Evolutionary conservation across 306 rosid genomes (phyloP).

Genomic region (Gynostemma pentaphyllum): DNA sequence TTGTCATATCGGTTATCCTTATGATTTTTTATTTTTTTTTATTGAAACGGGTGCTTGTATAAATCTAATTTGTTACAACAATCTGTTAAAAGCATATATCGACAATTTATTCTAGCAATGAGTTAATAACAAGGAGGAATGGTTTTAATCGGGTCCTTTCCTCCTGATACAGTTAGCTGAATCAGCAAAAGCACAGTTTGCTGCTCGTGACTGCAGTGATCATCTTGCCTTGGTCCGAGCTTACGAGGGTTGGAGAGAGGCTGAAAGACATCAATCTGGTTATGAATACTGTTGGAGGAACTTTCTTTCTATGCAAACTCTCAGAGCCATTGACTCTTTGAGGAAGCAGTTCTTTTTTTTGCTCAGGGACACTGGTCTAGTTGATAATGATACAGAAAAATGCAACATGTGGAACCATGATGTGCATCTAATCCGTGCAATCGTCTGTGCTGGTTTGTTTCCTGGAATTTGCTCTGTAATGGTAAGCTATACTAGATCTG

Average conservation of each 20-base stretch:
- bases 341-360: conserved; percentile 62
- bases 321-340: conserved; percentile 83
- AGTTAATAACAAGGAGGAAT: conserved; percentile 1
- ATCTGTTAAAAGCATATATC: background rate
- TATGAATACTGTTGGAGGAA: conserved; percentile 91
- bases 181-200: conserved; percentile 33
- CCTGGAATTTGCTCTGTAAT: conserved; percentile 92
- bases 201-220: conserved; percentile 61
- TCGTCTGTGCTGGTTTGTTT: conserved; percentile 72
- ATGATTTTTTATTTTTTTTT: background rate
- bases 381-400: conserved; percentile 34
- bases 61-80: conserved; percentile 1
- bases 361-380: conserved; percentile 62
- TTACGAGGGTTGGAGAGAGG: conserved; percentile 83
- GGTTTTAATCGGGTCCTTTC: conserved; percentile 16
- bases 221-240: conserved; percentile 83
- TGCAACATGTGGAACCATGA: conserved; percentile 57
- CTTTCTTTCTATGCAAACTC: conserved; percentile 74
- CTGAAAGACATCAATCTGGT: conserved; percentile 51
- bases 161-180: conserved; percentile 32
- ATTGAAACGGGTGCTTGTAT: background rate
- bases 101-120: background rate
- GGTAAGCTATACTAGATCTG: conserved; percentile 34
- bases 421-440: conserved; percentile 59
- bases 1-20: background rate